Percentiles rank a stretch among this genome's conserved stretches.
Evolutionary conservation across 192 early-diverging fungal species (phyloP).

Genomic region (Coemansia guatemalensis): DNA sequence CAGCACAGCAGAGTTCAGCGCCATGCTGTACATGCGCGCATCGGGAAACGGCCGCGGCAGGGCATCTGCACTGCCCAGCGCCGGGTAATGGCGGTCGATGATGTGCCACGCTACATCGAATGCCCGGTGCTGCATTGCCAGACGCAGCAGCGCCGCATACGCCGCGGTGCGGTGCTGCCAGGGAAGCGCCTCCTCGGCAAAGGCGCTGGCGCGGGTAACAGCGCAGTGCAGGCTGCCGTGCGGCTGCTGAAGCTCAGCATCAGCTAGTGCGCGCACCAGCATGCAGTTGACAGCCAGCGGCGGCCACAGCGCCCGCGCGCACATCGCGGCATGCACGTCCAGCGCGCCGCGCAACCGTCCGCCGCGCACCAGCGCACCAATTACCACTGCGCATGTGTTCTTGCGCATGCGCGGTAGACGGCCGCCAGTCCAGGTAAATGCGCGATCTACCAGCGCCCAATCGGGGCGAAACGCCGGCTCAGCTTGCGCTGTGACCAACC

Average conservation of each 20-base stretch:
- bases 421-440: conserved; percentile 21
- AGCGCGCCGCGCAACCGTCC: conserved; percentile 19
- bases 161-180: conserved; percentile 27
- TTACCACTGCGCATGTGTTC: conserved; percentile 13
- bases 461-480: conserved; percentile 13
- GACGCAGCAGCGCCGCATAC: conserved; percentile 21
- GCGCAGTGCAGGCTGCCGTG: background rate
- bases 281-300: conserved; percentile 42
- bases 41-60: conserved; percentile 22
- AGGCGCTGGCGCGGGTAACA: background rate
- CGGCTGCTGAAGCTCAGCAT: background rate
- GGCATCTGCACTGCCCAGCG: background rate
- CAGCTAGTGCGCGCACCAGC: conserved; percentile 22
- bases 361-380: conserved; percentile 19
- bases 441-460: background rate
- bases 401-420: conserved; percentile 19
- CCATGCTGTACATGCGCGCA: conserved; percentile 32
- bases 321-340: conserved; percentile 29
- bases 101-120: conserved; percentile 24
- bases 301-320: conserved; percentile 20
- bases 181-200: conserved; percentile 22
- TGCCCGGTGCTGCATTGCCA: conserved; percentile 6
- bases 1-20: conserved; percentile 8
- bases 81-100: conserved; percentile 25
- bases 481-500: background rate